Conservation (phyloP, 2,329 filamentous ascomycete species). For the Paradendryphiella salina region DNA sequence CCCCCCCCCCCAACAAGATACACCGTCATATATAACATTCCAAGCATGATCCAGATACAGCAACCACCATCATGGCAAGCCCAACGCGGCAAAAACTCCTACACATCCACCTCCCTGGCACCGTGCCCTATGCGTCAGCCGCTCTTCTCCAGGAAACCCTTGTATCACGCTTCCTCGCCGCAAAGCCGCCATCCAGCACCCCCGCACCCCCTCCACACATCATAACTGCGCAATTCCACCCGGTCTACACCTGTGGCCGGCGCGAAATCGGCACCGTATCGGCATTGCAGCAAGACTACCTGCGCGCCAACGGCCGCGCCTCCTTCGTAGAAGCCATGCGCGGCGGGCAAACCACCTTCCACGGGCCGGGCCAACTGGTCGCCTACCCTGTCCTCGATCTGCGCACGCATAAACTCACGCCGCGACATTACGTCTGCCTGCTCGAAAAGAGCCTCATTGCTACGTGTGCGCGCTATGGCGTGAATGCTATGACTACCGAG, state of each 20-base stretch:
- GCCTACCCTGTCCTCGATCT: constrained; percentile 93
- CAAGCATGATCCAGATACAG: constrained; percentile 4
- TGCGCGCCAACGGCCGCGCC: constrained; percentile 53
- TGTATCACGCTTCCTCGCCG: constrained; percentile 60
- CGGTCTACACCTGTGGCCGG: constrained; percentile 88
- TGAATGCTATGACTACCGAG: constrained; percentile 66
- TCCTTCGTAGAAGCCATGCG: constrained; percentile 73
- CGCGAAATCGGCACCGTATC: constrained; percentile 65
- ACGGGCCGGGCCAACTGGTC: constrained; percentile 89
- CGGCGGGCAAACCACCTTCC: constrained; percentile 91
- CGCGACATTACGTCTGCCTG: constrained; percentile 75
- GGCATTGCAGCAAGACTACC: constrained; percentile 49
- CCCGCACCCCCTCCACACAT: constrained; percentile 65
- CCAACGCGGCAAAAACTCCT: constrained; percentile 58
- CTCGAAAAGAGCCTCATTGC: constrained; percentile 77
- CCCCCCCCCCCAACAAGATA: background rate
- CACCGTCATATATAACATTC: background rate
- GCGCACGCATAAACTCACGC: constrained; percentile 66
- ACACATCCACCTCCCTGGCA: constrained; percentile 62
- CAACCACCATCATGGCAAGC: constrained; percentile 14
- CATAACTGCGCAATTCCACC: constrained; percentile 78
- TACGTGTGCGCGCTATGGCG: constrained; percentile 62
- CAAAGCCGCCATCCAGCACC: constrained; percentile 57
- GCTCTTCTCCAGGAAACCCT: constrained; percentile 61
- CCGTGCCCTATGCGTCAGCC: constrained; percentile 60